Base-by-base conservation (phyloP, 139 green algal genomes). In the Ulvella scutata region DNA sequence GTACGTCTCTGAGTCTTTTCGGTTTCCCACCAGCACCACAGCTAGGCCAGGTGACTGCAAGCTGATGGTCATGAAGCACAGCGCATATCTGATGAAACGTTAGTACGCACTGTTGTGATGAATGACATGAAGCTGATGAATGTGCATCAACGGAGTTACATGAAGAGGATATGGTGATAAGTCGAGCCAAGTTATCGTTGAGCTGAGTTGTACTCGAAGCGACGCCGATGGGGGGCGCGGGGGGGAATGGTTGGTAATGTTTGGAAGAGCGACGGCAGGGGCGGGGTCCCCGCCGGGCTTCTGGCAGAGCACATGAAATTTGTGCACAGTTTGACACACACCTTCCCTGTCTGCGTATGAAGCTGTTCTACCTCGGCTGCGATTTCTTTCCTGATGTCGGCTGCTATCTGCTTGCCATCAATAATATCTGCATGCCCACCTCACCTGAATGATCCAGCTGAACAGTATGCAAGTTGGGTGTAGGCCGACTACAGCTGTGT, bases 1-100 rank as follows among this genome's bases (percentile, higher is more conserved):
- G 78, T 99, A 99, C 0, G 95, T 98, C 78, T 98, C 85, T 23
- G 89, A 96, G 82, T 99, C 94, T 75, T 96, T 96, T 61, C 95
- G 85, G 62, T 90, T 83, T 6, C 94, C 94, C 6, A 99, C 94
- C 7, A 99, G 87, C 0, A 99, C 90, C 2, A 99, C 94, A 6
- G 94, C 94, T 38, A 99, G 83, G 4, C 94, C 94, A 26, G 94
- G 94, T 0, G 88, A 85, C 87, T 94, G 81, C 26, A 67, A 2
- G 37, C 7, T 20, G 23, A 4, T 26, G 74, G 4, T 35, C 3
- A 21, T 33, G 9, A n/a, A 38, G 34, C 3, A 21, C 3, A 73
- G 2, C 72, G 2, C 40, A 73, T 3, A 76, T n/a, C n/a, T 29
- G 23, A 62, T 3, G 17, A 43, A 60, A 7, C 31, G 6, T 2